Evolutionary conservation across 2,329 filamentous ascomycete genomes (phyloP).

Genomic region (Paecilomyces sp.): DNA sequence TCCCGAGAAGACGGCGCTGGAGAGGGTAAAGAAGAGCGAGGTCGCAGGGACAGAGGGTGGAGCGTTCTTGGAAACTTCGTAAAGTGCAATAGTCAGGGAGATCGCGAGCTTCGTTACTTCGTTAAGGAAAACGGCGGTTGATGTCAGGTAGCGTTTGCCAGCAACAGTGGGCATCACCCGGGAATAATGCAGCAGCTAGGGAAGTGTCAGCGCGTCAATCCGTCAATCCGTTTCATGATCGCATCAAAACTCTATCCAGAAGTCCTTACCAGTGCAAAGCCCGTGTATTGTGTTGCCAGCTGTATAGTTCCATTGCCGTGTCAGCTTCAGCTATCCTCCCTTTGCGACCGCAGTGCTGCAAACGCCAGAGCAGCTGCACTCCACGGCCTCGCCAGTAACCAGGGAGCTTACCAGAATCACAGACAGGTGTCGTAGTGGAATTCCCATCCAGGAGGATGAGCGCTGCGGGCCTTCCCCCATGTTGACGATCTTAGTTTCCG

Average conservation of each 20-base stretch:
- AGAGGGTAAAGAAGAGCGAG: constrained; percentile 71
- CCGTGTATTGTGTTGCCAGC: constrained; percentile 38
- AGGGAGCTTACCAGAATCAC: constrained; percentile 32
- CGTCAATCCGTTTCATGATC: neutral
- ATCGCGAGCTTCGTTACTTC: constrained; percentile 86
- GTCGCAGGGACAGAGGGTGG: constrained; percentile 74
- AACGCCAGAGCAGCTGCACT: neutral
- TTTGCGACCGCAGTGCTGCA: neutral
- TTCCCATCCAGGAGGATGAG: constrained; percentile 24
- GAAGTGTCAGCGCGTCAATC: constrained; percentile 7
- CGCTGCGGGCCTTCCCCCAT: constrained; percentile 28
- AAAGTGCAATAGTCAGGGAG: constrained; percentile 77
- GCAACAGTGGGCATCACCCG: constrained; percentile 79
- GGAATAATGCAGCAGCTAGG: constrained; percentile 86
- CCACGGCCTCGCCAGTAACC: neutral
- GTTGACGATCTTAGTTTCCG: constrained; percentile 6
- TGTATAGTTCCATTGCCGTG: constrained; percentile 10
- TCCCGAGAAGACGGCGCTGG: constrained; percentile 72
- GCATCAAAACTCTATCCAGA: neutral
- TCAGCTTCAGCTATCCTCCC: neutral
- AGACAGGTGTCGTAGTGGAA: constrained; percentile 24
- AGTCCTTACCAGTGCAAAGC: constrained; percentile 33
- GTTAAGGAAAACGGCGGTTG: constrained; percentile 88
- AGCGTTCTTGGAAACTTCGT: constrained; percentile 73
- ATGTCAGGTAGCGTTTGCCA: constrained; percentile 85